Conservation (phyloP, 2,329 filamentous ascomycete genomes). For the Aureobasidium namibiae region DNA sequence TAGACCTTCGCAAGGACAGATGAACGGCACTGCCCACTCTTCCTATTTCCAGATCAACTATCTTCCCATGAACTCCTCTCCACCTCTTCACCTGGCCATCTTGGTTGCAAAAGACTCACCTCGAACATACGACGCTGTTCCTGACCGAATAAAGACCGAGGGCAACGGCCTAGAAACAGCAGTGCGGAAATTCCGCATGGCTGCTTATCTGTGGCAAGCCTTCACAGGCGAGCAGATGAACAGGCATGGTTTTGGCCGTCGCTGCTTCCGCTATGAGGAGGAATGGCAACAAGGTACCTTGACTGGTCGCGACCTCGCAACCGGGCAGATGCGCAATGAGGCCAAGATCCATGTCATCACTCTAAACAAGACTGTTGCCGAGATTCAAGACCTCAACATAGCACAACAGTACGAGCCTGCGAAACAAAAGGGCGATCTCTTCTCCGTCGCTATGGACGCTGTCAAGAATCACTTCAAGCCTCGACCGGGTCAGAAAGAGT, state of each 20-base stretch:
- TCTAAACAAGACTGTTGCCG: conserved; percentile 71
- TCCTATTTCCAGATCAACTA: conserved; percentile 80
- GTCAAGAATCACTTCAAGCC: conserved; percentile 70
- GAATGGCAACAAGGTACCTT: conserved; percentile 83
- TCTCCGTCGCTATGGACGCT: conserved; percentile 67
- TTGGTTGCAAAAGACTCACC: conserved; percentile 82
- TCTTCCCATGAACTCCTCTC: conserved; percentile 66
- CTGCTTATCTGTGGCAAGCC: conserved; percentile 92
- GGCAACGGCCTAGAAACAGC: conserved; percentile 75
- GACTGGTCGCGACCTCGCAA: conserved; percentile 63
- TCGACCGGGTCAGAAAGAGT: conserved; percentile 69
- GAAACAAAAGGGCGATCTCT: conserved; percentile 64
- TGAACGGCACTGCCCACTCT: conserved; percentile 63
- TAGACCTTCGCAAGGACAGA: conserved; percentile 35
- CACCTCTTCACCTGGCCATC: conserved; percentile 83
- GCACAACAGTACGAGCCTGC: conserved; percentile 70
- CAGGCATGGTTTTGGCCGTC: conserved; percentile 74
- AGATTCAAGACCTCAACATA: conserved; percentile 68
- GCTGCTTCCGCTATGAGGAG: conserved; percentile 86
- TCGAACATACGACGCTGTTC: conserved; percentile 73
- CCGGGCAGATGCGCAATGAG: conserved; percentile 74
- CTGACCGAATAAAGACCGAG: conserved; percentile 66
- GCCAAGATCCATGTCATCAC: conserved; percentile 83
- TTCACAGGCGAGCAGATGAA: conserved; percentile 97
- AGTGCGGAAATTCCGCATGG: conserved; percentile 85